Conservation (phyloP, 2,329 filamentous ascomycete genomes). For the Helotiales sp. region DNA sequence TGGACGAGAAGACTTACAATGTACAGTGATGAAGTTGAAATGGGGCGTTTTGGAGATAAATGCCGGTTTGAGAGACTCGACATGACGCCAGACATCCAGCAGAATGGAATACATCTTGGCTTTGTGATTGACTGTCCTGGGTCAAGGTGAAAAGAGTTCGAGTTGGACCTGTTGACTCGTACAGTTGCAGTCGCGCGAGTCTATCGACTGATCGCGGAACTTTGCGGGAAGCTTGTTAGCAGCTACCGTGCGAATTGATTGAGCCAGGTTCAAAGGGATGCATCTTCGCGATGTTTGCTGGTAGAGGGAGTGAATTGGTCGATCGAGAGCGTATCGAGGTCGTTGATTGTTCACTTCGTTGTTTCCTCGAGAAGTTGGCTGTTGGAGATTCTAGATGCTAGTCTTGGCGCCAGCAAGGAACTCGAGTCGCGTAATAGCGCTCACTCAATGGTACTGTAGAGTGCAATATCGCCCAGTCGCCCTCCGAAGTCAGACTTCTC, state of each 20-base stretch:
- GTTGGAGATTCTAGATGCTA: background rate
- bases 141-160: too few species aligned
- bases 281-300: slow-evolving; percentile 3
- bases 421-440: background rate
- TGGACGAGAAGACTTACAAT: slow-evolving; percentile 59
- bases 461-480: too few species aligned
- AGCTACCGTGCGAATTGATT: slow-evolving; percentile 5
- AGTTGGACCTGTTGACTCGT: background rate
- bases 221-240: background rate
- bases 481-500: too few species aligned
- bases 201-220: background rate
- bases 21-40: slow-evolving; percentile 79
- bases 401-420: background rate
- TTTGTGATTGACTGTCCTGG: background rate
- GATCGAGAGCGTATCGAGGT: background rate
- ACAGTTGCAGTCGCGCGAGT: background rate
- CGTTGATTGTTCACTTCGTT: background rate
- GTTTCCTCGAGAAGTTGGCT: background rate
- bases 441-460: too few species aligned
- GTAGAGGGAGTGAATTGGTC: background rate
- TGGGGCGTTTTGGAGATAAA: slow-evolving; percentile 62
- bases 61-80: slow-evolving; percentile 53
- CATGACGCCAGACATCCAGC: slow-evolving; percentile 38
- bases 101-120: slow-evolving; percentile 29
- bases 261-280: slow-evolving; percentile 11